Evolutionary conservation across 139 green algal species (phyloP), one percentile per base, ranked within the genome.

Genomic region (Picochlorum sp.): DNA sequence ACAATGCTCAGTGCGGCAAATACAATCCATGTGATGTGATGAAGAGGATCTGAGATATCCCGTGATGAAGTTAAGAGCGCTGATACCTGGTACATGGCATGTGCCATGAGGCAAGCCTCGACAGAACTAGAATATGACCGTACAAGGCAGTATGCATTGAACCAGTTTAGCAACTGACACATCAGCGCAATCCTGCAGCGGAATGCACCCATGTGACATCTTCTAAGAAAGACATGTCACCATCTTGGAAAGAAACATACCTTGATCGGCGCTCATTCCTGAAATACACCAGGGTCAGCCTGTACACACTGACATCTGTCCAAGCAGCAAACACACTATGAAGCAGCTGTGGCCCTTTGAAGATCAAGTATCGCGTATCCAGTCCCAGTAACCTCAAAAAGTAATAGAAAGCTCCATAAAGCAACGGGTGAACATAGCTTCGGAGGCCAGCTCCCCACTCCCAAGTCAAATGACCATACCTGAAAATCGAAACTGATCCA

Each of bases 391-490:
- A 13, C 15, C 47, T 20, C 10, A 85, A 58, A 45, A 23, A 14
- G 11, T 67, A 66, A 20, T 87, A 89, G 2, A 70, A 64, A 4
- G 41, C 26, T 1, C 84, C 79, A 71, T 86, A 90, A 0, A 91
- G n/a, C 6, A 72, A 14, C 4, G 84, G 84, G 72, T 90, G 85
- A 4, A 60, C n/a, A 44, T 76, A 86, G 62, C 66, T 68, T n/a
- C 78, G 73, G 15, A 85, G 30, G 4, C 74, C 82, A 2, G 62
- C 79, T 9, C 50, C 64, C 84, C 84, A 91, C 58, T 91, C 84
- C 84, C 84, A 91, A 0, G 84, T 91, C 18, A 81, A 61, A 52
- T 86, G 69, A 15, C 84, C 84, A 60, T 91, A 89, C 18, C 77
- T 84, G 64, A 23, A 63, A 7, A 5, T 30, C 44, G 18, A 41